Evolutionary conservation across 1,139 yeast genomes (phyloP).

Genomic region (Taiozyma sp.): DNA sequence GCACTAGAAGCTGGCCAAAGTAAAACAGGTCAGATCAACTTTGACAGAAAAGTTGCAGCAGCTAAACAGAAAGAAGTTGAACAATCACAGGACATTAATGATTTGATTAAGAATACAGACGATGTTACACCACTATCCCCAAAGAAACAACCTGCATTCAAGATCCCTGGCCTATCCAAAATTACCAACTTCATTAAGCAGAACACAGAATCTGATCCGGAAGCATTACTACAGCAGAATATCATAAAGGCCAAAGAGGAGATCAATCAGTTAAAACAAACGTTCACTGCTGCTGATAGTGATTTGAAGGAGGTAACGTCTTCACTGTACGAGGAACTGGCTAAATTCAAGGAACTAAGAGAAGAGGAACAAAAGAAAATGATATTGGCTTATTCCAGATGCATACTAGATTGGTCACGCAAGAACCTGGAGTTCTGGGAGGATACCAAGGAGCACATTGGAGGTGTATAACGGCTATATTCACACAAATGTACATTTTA

Average conservation of each 20-base stretch:
- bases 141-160: conserved; percentile 30
- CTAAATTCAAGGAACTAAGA: conserved; percentile 25
- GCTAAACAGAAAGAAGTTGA: conserved; percentile 27
- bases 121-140: conserved; percentile 19
- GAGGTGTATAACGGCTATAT: neutral
- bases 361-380: conserved; percentile 40
- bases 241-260: conserved; percentile 46
- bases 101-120: neutral
- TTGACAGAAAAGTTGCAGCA: conserved; percentile 21
- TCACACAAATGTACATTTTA: neutral
- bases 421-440: conserved; percentile 72
- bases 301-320: conserved; percentile 52
- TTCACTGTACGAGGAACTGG: conserved; percentile 40
- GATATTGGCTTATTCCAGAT: conserved; percentile 47
- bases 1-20: conserved; percentile 27
- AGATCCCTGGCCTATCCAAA: conserved; percentile 42
- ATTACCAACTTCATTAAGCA: conserved; percentile 61
- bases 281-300: conserved; percentile 49
- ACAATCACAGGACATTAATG: conserved; percentile 29
- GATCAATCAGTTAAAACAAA: conserved; percentile 48
- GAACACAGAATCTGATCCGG: conserved; percentile 68
- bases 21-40: conserved; percentile 25
- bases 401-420: conserved; percentile 63
- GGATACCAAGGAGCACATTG: conserved; percentile 43
- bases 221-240: conserved; percentile 53